Base-by-base conservation (phyloP, 108 stramenopile genomes). In the Chaetoceros muelleri region DNA sequence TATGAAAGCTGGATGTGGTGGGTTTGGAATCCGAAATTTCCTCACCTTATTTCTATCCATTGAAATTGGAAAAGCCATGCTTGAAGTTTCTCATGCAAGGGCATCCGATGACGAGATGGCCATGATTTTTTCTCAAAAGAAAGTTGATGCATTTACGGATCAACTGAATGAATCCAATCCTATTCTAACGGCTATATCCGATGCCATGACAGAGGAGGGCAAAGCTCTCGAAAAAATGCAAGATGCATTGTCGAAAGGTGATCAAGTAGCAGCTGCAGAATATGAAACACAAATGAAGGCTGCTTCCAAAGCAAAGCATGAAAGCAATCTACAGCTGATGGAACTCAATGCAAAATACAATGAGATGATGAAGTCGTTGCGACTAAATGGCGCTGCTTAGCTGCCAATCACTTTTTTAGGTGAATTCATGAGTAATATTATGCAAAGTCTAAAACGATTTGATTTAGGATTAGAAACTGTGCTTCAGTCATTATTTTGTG, bases 91-190 rank as follows among this genome's bases (percentile, higher is more conserved):
- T 16, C 65, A 74, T 30, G 85, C 80, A 25, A 78, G 65, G 34
- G 57, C 30, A 30, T 53, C 24, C 16, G 74, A 71, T 18, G 76
- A 86, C 52, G 19, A 47, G 2, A 29, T 20, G 0, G 27, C 40
- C 3, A 47, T 62, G 13, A 52, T 30, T 5, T 72, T 67, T 44
- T 71, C 67, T 17, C 70, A 72, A 30, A 65, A 57, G 16, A 75
- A 69, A 55, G 82, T 90, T 20, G 73, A 79, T 27, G 65, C 69
- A 30, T 85, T 90, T 50, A 90, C 87, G 3, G 61, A 68, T 30
- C 93, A 94, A 65, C 66, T 94, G 30, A 80, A 90, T 46, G 93
- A 88, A 60, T 80, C 88, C 26, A 88, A 90, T 62, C 93, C 93
- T 2, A 84, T 94, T 19, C 63, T 94, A 30, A 88, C 89, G 0